phyloP scores from a whole-genome alignment of 2,329 filamentous ascomycete genomes.

The Lasiodiplodia hormozganensis region DNA sequence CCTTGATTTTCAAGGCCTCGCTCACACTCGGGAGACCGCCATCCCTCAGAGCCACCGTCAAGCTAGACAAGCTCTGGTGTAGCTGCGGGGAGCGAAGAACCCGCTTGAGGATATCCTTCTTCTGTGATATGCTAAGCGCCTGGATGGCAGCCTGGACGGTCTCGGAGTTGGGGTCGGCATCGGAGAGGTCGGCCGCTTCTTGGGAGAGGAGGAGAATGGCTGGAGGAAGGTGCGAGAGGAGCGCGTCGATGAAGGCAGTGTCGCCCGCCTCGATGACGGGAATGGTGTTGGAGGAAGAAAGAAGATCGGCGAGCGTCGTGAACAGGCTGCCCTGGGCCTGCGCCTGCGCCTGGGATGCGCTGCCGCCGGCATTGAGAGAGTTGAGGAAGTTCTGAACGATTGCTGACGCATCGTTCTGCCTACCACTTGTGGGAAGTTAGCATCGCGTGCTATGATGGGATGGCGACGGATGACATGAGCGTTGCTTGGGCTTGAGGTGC shows the following conservation, averaged over 20 bases:
- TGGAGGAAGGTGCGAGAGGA: slow-evolving; percentile 81
- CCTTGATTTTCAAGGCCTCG: slow-evolving; percentile 80
- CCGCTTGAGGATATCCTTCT: slow-evolving; percentile 79
- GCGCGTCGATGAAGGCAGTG: slow-evolving; percentile 69
- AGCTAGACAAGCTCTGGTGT: slow-evolving; percentile 79
- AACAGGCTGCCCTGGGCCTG: slow-evolving; percentile 64
- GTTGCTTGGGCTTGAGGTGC: slow-evolving; percentile 23
- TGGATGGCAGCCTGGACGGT: slow-evolving; percentile 75
- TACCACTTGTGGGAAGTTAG: slow-evolving; percentile 22
- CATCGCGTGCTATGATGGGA: not conserved
- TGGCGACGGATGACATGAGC: not conserved
- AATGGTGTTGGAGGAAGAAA: slow-evolving; percentile 78
- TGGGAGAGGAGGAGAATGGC: slow-evolving; percentile 78
- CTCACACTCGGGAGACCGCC: slow-evolving; percentile 90
- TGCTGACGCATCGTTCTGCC: slow-evolving; percentile 69
- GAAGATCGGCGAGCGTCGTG: slow-evolving; percentile 84
- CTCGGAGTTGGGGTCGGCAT: slow-evolving; percentile 71
- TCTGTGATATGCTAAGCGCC: slow-evolving; percentile 75
- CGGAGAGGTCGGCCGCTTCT: slow-evolving; percentile 66
- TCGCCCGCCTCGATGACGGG: slow-evolving; percentile 75
- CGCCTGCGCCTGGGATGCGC: slow-evolving; percentile 49
- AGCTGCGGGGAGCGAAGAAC: slow-evolving; percentile 92
- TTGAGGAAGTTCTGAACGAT: slow-evolving; percentile 88
- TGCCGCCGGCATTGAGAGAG: slow-evolving; percentile 69
- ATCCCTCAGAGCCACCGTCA: slow-evolving; percentile 88